Evolutionary conservation across 1,139 yeast genomes (phyloP).

Genomic region (Yamadazyma sp.): DNA sequence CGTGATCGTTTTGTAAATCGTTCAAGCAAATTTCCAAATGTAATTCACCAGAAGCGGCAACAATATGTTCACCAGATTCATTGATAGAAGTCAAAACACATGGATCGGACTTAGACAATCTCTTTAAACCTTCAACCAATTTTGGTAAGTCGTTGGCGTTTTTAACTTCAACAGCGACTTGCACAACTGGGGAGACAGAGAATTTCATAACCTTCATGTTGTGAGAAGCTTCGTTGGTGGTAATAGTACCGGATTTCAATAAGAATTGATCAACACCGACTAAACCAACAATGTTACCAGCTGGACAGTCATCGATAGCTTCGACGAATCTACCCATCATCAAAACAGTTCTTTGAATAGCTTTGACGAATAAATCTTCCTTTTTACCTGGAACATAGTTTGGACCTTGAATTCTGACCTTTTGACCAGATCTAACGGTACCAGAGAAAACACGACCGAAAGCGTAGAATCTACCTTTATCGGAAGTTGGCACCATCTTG

Average conservation of each 20-base stretch:
- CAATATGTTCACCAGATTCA: constrained; percentile 99
- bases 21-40: constrained; percentile 97
- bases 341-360: constrained; percentile 98
- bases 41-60: constrained; percentile 99
- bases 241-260: constrained; percentile 98
- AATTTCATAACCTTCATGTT: constrained; percentile 99
- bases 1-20: constrained; percentile 98
- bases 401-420: constrained; percentile 99
- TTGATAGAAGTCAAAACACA: constrained; percentile 88
- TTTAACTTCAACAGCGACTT: constrained; percentile 99
- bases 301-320: constrained; percentile 99
- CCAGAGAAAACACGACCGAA: constrained; percentile 99
- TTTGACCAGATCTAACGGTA: constrained; percentile 98
- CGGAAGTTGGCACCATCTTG: constrained; percentile 99
- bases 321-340: constrained; percentile 99
- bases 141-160: constrained; percentile 99
- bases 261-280: constrained; percentile 99
- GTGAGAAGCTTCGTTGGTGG: constrained; percentile 96
- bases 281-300: constrained; percentile 99
- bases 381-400: constrained; percentile 98
- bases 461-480: constrained; percentile 99
- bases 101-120: constrained; percentile 99
- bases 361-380: constrained; percentile 95
- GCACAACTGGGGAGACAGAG: constrained; percentile 99
- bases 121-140: constrained; percentile 99